These are phyloP conservation scores for Triticum timopheevii DNA, from an alignment of 176 grass and related monocot species.

Conservation along the genomic window DNA sequence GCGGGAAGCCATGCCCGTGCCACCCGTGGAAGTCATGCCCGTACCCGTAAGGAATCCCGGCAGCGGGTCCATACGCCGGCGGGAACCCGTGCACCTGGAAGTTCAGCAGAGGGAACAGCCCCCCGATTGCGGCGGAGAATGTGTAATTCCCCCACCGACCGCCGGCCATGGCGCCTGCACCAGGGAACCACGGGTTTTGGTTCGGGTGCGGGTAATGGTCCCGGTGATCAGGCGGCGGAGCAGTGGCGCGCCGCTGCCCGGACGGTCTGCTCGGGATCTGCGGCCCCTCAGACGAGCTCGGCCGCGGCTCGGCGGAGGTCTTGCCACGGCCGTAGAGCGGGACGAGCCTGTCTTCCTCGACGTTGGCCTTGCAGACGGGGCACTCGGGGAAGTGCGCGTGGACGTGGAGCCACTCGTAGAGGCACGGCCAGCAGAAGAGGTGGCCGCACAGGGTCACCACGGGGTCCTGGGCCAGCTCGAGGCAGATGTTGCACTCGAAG, in stretches of 20 bases:
- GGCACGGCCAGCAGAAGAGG: constrained; percentile 85
- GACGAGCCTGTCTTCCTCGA: constrained; percentile 72
- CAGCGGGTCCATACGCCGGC: constrained; percentile 50
- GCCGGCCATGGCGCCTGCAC: constrained; percentile 37
- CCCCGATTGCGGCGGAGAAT: constrained; percentile 77
- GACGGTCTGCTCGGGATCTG: constrained; percentile 58
- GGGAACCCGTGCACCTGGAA: constrained; percentile 92
- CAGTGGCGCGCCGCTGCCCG: constrained; percentile 49
- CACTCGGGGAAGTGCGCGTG: constrained; percentile 74
- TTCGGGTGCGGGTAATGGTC: constrained; percentile 45
- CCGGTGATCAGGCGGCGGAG: constrained; percentile 51
- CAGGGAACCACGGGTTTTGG: constrained; percentile 66
- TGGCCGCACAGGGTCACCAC: constrained; percentile 80
- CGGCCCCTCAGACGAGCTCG: constrained; percentile 32
- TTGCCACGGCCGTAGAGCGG: constrained; percentile 71
- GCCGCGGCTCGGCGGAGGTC: constrained; percentile 36
- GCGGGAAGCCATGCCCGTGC: constrained; percentile 66
- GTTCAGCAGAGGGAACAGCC: constrained; percentile 76
- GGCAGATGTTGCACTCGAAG: constrained; percentile 92
- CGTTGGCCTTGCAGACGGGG: constrained; percentile 79
- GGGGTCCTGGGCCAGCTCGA: constrained; percentile 79
- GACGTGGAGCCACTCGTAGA: constrained; percentile 79
- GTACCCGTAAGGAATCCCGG: constrained; percentile 64
- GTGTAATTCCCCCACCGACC: constrained; percentile 82
- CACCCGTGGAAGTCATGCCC: constrained; percentile 67